phyloP scores from a whole-genome alignment of 495 filamentous ascomycete species.

The Friedmanniomyces endolithicus region DNA sequence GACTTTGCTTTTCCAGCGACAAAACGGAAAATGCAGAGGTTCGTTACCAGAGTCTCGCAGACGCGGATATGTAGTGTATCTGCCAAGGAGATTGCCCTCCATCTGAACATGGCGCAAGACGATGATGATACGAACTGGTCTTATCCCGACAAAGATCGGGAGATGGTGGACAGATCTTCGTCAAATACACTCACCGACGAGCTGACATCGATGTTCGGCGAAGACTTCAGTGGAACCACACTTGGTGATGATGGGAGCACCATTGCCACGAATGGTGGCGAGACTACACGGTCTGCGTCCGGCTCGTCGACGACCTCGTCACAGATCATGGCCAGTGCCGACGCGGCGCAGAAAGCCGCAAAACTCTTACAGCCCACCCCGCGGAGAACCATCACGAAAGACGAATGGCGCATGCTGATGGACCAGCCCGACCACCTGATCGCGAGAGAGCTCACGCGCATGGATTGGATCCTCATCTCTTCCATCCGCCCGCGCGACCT shows the following conservation, averaged over 20 bases:
- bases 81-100: constrained; percentile 63
- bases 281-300: constrained; percentile 7
- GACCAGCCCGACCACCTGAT: constrained; percentile 66
- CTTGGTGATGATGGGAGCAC: constrained; percentile 12
- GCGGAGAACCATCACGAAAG: constrained; percentile 53
- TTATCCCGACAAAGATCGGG: constrained; percentile 26
- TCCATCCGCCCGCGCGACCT: constrained; percentile 92
- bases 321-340: constrained; percentile 46
- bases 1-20: constrained; percentile 81
- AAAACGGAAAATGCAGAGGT: constrained; percentile 52
- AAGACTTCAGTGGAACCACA: constrained; percentile 19
- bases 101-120: constrained; percentile 44
- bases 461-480: constrained; percentile 95
- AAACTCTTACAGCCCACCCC: constrained; percentile 49
- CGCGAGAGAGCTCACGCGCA: constrained; percentile 81
- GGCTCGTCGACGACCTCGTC: constrained; percentile 22
- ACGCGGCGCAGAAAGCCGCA: constrained; percentile 64
- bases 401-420: constrained; percentile 75
- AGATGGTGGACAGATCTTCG: not conserved
- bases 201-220: not conserved
- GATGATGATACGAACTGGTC: constrained; percentile 34
- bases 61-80: constrained; percentile 69
- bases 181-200: constrained; percentile 10
- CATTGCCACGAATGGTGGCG: constrained; percentile 12
- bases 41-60: constrained; percentile 54